Base-by-base conservation (phyloP, 495 filamentous ascomycete genomes). In the Penicillium ochrochloron region DNA sequence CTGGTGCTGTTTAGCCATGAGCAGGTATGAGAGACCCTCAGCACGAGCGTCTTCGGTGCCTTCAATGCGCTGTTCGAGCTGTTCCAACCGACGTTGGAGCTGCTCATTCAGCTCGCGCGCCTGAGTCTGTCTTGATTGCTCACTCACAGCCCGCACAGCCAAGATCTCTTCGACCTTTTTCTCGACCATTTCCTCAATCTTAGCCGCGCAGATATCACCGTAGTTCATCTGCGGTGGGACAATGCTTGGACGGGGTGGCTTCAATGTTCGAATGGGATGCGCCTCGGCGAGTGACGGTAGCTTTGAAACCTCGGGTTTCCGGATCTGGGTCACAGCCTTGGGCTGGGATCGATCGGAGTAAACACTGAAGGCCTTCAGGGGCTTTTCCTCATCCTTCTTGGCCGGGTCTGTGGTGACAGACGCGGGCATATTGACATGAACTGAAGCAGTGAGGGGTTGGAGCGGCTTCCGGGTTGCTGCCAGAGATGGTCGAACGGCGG, bases 1-100 rank as follows among this genome's bases (percentile, higher is more conserved):
- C 63, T 91, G 91, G 66, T 97, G 92, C 69, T 97, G 93, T 65
- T 95, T 92, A 0, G 93, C 95, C 86, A 96, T 94, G 17, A 97
- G 82, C 58, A 97, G 75, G 66, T 89, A 92, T 0, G 90, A 91
- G 19, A 97, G 72, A 0, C 94, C 94, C 63, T 97, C 90, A 0
- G 91, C 86, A 53, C 90, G 83, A 5, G 82, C 80, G 70, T 94
- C 90, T 51, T 96, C 90, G 17, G 85, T 81, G 27, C 83, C 87
- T 25, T 95, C 90, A 34, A 99, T 90, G 25, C 89, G 89, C 65
- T 90, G 86, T 75, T 99, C 95, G 3, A 99, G 82, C 7, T 88
- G 85, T 53, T 97, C 92, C 4, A 99, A 79, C 1, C 95, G 86
- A 35, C 82, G 87, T 65, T 93, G 91, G 17, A 97, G 85, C 39